These are phyloP conservation scores for Chlorencoelia australis DNA, from an alignment of 2,329 filamentous ascomycete genomes.

Conservation along the genomic window DNA sequence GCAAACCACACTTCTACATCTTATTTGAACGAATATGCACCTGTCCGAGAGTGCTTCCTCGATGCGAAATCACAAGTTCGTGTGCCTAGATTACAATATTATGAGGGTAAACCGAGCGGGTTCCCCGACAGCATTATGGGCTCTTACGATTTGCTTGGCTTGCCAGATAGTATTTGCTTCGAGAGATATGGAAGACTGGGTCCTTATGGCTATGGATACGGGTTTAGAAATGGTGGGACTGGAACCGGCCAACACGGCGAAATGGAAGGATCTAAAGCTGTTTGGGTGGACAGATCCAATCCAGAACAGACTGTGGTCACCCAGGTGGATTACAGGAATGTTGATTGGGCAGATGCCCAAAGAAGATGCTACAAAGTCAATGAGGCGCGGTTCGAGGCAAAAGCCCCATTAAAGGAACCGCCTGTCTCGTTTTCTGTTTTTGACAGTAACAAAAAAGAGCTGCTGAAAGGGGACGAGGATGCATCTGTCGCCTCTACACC, in stretches of 20 bases:
- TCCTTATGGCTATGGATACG: constrained; percentile 86
- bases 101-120: constrained; percentile 67
- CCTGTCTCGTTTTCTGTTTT: constrained; percentile 12
- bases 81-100: constrained; percentile 63
- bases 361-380: constrained; percentile 65
- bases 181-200: constrained; percentile 83
- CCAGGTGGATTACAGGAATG: constrained; percentile 65
- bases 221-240: constrained; percentile 63
- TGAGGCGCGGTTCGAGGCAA: constrained; percentile 47
- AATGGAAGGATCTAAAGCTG: constrained; percentile 64
- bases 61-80: constrained; percentile 54
- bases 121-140: constrained; percentile 80
- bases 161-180: constrained; percentile 83
- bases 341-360: constrained; percentile 74
- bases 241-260: constrained; percentile 82
- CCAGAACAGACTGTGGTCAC: constrained; percentile 29
- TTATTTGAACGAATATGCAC: constrained; percentile 39
- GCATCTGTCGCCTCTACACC: neutral
- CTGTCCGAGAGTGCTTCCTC: constrained; percentile 66
- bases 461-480: constrained; percentile 6
- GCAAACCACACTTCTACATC: constrained; percentile 38
- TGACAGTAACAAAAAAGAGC: constrained; percentile 4
- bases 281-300: constrained; percentile 52
- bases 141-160: constrained; percentile 70
- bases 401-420: constrained; percentile 3